Conservation (phyloP, 2,329 filamentous ascomycete genomes). For the Atkinsonella texensis region DNA sequence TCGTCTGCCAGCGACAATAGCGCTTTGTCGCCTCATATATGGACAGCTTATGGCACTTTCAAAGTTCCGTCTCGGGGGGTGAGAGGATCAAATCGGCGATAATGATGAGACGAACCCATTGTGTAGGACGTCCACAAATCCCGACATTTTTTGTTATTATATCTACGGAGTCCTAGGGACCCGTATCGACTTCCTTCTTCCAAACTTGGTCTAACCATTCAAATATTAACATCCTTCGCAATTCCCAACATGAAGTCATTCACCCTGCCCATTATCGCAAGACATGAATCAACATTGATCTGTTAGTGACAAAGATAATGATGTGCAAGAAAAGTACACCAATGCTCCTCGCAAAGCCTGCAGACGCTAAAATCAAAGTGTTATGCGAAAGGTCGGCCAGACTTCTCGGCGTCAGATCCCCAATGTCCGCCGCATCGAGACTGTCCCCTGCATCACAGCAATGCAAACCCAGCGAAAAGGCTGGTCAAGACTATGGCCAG, state of each 20-base stretch:
- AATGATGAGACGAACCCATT: no score
- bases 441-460: constrained; percentile 17
- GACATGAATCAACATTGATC: neutral
- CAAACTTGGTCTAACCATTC: neutral
- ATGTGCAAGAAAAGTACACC: neutral
- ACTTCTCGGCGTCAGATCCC: neutral
- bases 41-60: no score
- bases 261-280: neutral
- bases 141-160: neutral
- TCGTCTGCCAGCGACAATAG: no score
- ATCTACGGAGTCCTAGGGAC: neutral
- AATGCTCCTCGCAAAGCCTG: neutral
- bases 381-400: neutral
- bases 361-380: neutral
- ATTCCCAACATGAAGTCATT: neutral
- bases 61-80: no score
- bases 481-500: constrained; percentile 25
- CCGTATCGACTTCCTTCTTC: neutral
- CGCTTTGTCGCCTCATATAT: no score
- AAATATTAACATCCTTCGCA: neutral
- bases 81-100: no score
- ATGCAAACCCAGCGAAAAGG: constrained; percentile 28
- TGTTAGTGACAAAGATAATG: neutral
- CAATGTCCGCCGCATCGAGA: neutral
- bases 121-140: neutral